phyloP scores from a whole-genome alignment of 1,284 basidiomycete genomes.

The Anthracocystis walkeri region DNA sequence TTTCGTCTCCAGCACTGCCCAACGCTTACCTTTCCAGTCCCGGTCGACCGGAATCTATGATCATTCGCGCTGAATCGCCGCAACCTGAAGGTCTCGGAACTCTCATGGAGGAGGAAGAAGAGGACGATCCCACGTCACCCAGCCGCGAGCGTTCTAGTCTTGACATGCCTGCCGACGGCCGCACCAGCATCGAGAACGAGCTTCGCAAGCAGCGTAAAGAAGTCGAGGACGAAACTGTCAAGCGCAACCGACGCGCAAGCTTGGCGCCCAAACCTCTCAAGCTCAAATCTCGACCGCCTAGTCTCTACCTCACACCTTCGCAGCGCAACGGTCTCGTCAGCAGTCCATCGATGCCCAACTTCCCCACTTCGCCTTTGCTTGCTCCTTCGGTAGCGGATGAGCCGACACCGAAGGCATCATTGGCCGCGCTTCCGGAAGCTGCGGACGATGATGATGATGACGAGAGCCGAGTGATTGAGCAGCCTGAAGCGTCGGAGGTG shows the following conservation, averaged over 20 bases:
- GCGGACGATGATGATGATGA: conserved; percentile 28
- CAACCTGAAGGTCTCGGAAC: conserved; percentile 57
- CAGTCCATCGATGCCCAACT: conserved; percentile 48
- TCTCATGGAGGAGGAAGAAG: conserved; percentile 63
- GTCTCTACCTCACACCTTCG: conserved; percentile 53
- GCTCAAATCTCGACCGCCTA: conserved; percentile 62
- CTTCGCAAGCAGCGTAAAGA: conserved; percentile 41
- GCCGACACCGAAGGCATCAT: conserved; percentile 23
- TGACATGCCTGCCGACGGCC: conserved; percentile 37
- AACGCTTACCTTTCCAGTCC: conserved; percentile 38
- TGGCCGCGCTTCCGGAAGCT: conserved; percentile 11
- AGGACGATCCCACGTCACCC: conserved; percentile 57
- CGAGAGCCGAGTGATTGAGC: conserved; percentile 24
- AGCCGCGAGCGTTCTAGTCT: conserved; percentile 37
- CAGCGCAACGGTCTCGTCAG: conserved; percentile 24
- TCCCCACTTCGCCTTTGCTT: conserved; percentile 24
- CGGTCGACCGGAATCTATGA: conserved; percentile 46
- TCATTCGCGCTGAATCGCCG: conserved; percentile 39
- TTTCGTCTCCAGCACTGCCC: conserved; percentile 33
- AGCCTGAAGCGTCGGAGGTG: neutral
- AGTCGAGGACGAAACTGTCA: conserved; percentile 54
- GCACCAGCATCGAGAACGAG: conserved; percentile 19
- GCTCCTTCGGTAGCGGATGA: conserved; percentile 25
- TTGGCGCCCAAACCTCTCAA: conserved; percentile 63
- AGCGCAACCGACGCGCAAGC: conserved; percentile 51